phyloP scores from a whole-genome alignment of 768 basidiomycete species.

The Leucogyrophana mollusca region DNA sequence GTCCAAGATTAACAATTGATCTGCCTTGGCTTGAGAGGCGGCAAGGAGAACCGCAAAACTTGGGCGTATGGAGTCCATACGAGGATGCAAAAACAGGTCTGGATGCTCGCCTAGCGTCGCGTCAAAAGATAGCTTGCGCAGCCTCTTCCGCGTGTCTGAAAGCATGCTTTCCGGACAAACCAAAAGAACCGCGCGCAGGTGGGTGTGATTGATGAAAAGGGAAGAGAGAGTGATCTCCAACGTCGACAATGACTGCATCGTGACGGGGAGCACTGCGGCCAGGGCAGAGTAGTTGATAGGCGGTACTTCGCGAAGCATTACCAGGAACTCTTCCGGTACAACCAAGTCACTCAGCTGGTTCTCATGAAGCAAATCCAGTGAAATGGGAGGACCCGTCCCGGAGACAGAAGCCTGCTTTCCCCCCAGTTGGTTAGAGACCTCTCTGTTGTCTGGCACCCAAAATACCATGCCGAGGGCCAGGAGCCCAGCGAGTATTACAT shows the following conservation, averaged over 20 bases:
- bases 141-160: conserved; percentile 29
- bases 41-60: conserved; percentile 32
- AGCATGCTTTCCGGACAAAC: conserved; percentile 41
- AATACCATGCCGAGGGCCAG: no score
- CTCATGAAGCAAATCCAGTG: no score
- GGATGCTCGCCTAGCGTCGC: conserved; percentile 33
- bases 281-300: conserved; percentile 32
- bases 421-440: no score
- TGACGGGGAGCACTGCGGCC: conserved; percentile 50
- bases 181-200: conserved; percentile 46
- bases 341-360: no score
- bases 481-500: no score
- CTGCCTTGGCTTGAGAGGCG: conserved; percentile 39
- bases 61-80: conserved; percentile 19
- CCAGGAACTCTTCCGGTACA: background rate
- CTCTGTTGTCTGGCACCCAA: no score
- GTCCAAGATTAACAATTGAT: conserved; percentile 54
- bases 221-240: conserved; percentile 36
- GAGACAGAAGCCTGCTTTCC: no score
- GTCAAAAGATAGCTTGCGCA: conserved; percentile 33
- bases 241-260: conserved; percentile 28
- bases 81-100: conserved; percentile 41
- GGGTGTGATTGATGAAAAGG: conserved; percentile 34
- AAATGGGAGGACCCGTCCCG: no score
- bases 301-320: conserved; percentile 4